Evolutionary conservation across 2,329 filamentous ascomycete species (phyloP).

Genomic region (Arthrobotrys megalospora): DNA sequence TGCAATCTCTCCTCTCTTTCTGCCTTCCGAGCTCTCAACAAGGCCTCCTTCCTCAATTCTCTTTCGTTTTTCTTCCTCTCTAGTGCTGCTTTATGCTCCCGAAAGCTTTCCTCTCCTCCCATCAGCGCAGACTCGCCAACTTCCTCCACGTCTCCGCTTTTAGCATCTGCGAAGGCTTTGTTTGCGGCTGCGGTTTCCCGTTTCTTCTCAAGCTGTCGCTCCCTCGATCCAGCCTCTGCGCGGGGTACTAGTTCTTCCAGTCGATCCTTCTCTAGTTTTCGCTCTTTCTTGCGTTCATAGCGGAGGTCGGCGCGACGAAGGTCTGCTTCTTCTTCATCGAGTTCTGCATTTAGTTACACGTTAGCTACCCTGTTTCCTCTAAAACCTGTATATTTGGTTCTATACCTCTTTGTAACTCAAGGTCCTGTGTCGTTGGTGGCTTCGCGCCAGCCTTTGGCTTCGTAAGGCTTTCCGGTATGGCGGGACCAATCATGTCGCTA

Average conservation of each 20-base stretch:
- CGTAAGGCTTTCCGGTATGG: conserved; percentile 64
- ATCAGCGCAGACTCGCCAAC: conserved; percentile 80
- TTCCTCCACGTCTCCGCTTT: conserved; percentile 75
- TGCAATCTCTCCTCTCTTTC: conserved; percentile 84
- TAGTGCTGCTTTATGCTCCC: conserved; percentile 76
- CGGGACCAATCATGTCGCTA: conserved; percentile 73
- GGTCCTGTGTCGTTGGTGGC: conserved; percentile 81
- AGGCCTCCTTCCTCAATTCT: conserved; percentile 85
- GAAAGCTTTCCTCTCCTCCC: conserved; percentile 78
- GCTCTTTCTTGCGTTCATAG: conserved; percentile 76
- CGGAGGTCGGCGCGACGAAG: conserved; percentile 72
- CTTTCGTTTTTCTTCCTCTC: conserved; percentile 85
- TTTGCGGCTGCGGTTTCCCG: conserved; percentile 80
- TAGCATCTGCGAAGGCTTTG: conserved; percentile 78
- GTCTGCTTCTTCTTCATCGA: conserved; percentile 71
- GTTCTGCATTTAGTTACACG: conserved; percentile 66
- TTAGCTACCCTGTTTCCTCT: conserved; percentile 63
- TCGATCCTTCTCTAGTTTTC: conserved; percentile 77
- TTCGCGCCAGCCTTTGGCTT: conserved; percentile 70
- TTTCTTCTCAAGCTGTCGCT: conserved; percentile 89
- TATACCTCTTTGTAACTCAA: conserved; percentile 72
- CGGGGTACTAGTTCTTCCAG: conserved; percentile 87
- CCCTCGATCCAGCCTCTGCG: conserved; percentile 84
- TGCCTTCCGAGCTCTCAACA: conserved; percentile 79
- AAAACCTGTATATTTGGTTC: conserved; percentile 65